Percentiles rank a stretch among this genome's conserved stretches.
These are phyloP conservation scores for Cerioporus squamosus DNA, from an alignment of 1,284 basidiomycete species.

Conservation along the genomic window DNA sequence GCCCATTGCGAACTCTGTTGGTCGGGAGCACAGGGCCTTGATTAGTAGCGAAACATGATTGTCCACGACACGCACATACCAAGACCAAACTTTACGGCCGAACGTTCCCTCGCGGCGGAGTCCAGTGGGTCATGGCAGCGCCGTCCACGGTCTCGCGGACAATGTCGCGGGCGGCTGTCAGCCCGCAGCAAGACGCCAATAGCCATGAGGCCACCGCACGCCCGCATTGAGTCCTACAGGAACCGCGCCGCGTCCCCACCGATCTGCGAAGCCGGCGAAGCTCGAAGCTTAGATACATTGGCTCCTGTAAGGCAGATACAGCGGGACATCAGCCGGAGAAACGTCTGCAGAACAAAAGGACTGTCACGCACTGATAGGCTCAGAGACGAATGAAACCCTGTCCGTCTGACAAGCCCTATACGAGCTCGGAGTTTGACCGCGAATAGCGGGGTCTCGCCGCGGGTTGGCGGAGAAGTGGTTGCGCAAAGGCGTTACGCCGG, in stretches of 20 bases:
- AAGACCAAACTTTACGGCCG: not conserved
- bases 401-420: not conserved
- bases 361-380: not conserved
- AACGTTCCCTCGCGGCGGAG: no score
- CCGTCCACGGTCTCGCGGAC: not conserved
- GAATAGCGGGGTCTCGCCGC: not conserved
- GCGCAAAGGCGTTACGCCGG: not conserved
- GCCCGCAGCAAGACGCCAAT: slow-evolving; percentile 7
- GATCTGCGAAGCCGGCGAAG: not conserved
- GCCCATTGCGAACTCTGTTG: no score
- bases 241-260: not conserved
- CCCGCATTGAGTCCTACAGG: not conserved
- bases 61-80: not conserved
- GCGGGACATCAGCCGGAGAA: not conserved
- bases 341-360: not conserved
- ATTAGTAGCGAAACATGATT: not conserved
- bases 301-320: not conserved
- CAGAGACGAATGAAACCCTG: not conserved
- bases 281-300: not conserved
- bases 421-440: not conserved
- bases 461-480: not conserved
- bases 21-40: no score
- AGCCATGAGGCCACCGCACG: slow-evolving; percentile 13
- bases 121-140: not conserved
- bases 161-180: not conserved